These are phyloP conservation scores for Geotrichum australiense DNA, from an alignment of 1,139 yeast species.

Conservation along the genomic window DNA sequence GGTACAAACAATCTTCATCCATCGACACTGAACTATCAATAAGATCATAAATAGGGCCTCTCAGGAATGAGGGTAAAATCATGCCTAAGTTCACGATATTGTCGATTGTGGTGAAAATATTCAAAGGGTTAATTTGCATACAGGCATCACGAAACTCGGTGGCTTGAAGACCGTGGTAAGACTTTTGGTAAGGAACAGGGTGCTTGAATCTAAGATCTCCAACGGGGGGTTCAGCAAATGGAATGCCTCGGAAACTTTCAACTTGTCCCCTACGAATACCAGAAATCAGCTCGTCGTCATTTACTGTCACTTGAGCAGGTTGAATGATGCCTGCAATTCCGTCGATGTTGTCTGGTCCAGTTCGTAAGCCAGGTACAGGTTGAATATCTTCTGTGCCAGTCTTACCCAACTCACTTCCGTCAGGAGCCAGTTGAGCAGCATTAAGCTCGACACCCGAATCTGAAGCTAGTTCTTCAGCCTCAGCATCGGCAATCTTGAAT, in stretches of 20 bases:
- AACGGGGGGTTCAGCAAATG: constrained; percentile 26
- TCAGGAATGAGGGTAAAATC: constrained; percentile 3
- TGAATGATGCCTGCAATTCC: no score
- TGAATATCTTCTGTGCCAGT: no score
- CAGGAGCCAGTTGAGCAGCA: no score
- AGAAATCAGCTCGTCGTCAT: constrained; percentile 10
- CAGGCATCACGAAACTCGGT: constrained; percentile 5
- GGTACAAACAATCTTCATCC: constrained; percentile 25
- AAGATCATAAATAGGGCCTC: constrained; percentile 5
- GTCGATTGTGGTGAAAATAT: background rate
- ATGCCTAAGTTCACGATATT: background rate
- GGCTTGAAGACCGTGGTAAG: constrained; percentile 12
- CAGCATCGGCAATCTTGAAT: no score
- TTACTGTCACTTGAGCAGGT: constrained; percentile 10
- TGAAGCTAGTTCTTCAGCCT: no score
- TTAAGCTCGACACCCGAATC: no score
- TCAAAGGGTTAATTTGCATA: constrained; percentile 6
- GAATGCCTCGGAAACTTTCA: constrained; percentile 20
- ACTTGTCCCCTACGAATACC: constrained; percentile 12
- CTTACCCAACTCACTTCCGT: no score
- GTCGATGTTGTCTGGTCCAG: no score
- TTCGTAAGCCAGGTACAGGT: no score
- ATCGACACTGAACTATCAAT: constrained; percentile 5
- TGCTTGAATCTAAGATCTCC: constrained; percentile 23
- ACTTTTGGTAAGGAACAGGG: constrained; percentile 9